Evolutionary conservation across 306 rosid species (phyloP), one percentile per base, ranked within the genome.

Genomic region (Senna tora): DNA sequence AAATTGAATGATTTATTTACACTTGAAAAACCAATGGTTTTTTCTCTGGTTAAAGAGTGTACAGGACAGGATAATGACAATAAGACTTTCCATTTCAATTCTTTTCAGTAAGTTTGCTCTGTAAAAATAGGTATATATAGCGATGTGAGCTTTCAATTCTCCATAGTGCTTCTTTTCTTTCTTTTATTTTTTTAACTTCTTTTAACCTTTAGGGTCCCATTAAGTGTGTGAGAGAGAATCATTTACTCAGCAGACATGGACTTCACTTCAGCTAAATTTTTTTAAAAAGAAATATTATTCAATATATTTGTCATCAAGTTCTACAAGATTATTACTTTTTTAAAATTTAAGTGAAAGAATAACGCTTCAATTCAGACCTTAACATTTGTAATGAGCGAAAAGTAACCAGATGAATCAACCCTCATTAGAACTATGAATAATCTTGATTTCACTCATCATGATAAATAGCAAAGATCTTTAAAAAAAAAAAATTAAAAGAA

Each of bases 221-320:
- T 61, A 66, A 71, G 34, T 20, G 67, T 50, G 59, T 68, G 63
- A 57, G 49, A 50, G 41, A 51, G 74, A 82, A 78, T 80, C 65
- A 78, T 72, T 77, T 57, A 53, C 6, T 71, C 49, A 73, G 43
- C 77, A 58, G 66, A 72, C 76, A 74, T 71, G 75, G 64, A 77
- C 72, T 78, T 66, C 72, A 83, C 60, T 63, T 63, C 30, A 25
- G 30, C 30, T 25, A 25, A 25, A 25, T 1, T n/a, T n/a, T n/a
- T n/a, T 25, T 25, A 25, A 25, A 25, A 25, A 25, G 3, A 25
- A 25, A 25, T 1, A 25, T n/a, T n/a, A n/a, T n/a, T n/a, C n/a
- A n/a, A 3, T 25, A 25, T 25, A 25, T 25, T 25, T 25, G 30
- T 25, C 30, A 25, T 25, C 3, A 25, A 25, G 30, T 25, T n/a